Evolutionary conservation across 306 rosid species (phyloP), one percentile per base, ranked within the genome.

Genomic region (Crotalaria pallida): DNA sequence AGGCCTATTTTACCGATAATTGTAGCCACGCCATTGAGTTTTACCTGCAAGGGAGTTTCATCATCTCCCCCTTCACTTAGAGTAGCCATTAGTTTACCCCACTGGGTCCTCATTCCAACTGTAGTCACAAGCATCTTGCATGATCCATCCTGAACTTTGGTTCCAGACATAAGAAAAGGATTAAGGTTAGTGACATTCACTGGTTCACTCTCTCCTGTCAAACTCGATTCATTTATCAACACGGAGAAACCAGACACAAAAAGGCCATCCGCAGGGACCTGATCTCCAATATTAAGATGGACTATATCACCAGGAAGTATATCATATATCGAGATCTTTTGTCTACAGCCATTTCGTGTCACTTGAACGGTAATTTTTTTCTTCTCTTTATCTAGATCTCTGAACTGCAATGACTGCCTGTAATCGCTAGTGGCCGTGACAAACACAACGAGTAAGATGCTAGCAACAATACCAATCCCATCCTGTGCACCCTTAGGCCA

Each of bases 401-500:
- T 94, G 84, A 94, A 94, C 86, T 91, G 99, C 76, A 94, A 79
- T 6, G 99, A 94, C 73, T 94, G 99, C 68, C 83, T 87, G 51
- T 94, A 94, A 83, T 94, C 99, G 61, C 97, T 91, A 3, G 89
- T 83, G 49, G 99, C 99, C 48, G 99, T 94, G 80, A 94, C 99
- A 73, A 91, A 83, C 62, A 94, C 99, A 60, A 94, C 97, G 58
- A 94, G 96, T 83, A 94, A 87, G 82, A 94, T 94, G 77, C 99
- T 94, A 0, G 99, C 99, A 84, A 91, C 99, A 75, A 94, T 94
- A 79, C 99, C 99, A 21, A 94, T 87, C 75, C 99, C 99, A 80
- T 94, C 99, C 23, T 94, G 96, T 33, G 99, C 96, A 77, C 99
- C 99, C 85, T 82, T 88, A 38, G 99, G 99, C 99, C 99, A 94